Base-by-base conservation (phyloP, 352 stramenopile species). In the Globisporangium irregulare region DNA sequence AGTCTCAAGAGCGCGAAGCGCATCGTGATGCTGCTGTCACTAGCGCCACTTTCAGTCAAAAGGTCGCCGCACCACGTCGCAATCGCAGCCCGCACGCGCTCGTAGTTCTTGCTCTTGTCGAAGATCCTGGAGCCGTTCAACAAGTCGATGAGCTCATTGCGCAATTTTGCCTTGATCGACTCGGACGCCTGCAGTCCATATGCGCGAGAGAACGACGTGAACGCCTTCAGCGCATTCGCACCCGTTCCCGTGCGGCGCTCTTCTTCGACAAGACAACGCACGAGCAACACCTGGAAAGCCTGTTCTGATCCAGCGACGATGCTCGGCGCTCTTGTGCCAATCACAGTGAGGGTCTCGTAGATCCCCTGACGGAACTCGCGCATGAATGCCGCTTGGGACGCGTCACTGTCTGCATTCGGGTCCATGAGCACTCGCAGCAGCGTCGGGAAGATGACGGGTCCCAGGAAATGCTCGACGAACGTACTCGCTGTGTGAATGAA, bases 231-330 rank as follows among this genome's bases (percentile, higher is more conserved):
- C 4, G 82, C 85, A 36, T 86, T 86, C 6, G 78, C 81, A 36
- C 82, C 84, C 38, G 74, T 74, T 59, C 79, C 77, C 18, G 74
- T 81, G 0, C 79, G 71, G 8, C 69, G 63, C 53, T 80, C 75
- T 69, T 91, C 82, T 70, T 91, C 82, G 0, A 77, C 67, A 8
- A 93, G 73, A 56, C 78, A 85, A 36, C 82, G 79, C 48, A 90
- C 82, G 46, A 93, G 71, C 32, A 94, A 56, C n/a, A 90, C 76
- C 69, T 94, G 84, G 34, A 94, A 94, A 7, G 81, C 71, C 59
- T 93, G 79, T 27, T 89, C 79, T 1, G 83, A 87, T 22, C 69
- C 63, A 27, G 75, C 78, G 12, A 92, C 76, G 8, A 89, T 62
- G 3, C 57, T 25, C 0, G 87, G 82, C 20, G 68, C 66, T 48